phyloP scores from a whole-genome alignment of 108 stramenopile species.

The Cyclostephanos tholiformis region DNA sequence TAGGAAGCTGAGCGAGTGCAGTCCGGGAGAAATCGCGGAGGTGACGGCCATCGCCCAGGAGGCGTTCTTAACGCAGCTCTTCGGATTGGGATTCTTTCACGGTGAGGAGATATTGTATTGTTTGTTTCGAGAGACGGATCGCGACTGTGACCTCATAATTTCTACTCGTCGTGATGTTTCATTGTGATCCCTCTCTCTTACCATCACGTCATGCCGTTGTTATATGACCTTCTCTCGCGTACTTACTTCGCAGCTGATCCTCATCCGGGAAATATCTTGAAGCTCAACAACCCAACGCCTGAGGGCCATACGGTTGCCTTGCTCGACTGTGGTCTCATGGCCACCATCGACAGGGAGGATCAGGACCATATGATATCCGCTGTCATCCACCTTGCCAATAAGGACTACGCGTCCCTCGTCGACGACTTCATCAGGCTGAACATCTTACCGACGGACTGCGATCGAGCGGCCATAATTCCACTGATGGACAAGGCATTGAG shows the following conservation, averaged over 20 bases:
- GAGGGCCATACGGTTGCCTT: constrained; percentile 77
- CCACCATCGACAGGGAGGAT: constrained; percentile 67
- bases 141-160: background rate
- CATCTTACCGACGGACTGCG: constrained; percentile 79
- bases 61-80: constrained; percentile 84
- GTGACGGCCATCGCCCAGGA: constrained; percentile 85
- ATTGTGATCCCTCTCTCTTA: background rate
- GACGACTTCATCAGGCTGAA: constrained; percentile 87
- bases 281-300: constrained; percentile 65
- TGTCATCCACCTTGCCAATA: constrained; percentile 90
- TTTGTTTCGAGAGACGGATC: no score
- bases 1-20: constrained; percentile 67
- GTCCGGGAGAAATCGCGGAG: constrained; percentile 59
- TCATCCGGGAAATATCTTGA: constrained; percentile 69
- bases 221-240: no score
- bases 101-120: constrained; percentile 38
- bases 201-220: background rate
- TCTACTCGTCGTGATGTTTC: background rate
- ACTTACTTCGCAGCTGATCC: constrained; percentile 6
- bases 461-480: constrained; percentile 80
- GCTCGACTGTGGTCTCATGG: constrained; percentile 91
- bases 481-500: constrained; percentile 92
- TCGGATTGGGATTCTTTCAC: constrained; percentile 80
- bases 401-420: constrained; percentile 85
- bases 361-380: constrained; percentile 86